Percentiles rank a stretch among this genome's conserved stretches.
Conservation (phyloP, 192 early-diverging fungal genomes). For the Linnemannia hyalina region DNA sequence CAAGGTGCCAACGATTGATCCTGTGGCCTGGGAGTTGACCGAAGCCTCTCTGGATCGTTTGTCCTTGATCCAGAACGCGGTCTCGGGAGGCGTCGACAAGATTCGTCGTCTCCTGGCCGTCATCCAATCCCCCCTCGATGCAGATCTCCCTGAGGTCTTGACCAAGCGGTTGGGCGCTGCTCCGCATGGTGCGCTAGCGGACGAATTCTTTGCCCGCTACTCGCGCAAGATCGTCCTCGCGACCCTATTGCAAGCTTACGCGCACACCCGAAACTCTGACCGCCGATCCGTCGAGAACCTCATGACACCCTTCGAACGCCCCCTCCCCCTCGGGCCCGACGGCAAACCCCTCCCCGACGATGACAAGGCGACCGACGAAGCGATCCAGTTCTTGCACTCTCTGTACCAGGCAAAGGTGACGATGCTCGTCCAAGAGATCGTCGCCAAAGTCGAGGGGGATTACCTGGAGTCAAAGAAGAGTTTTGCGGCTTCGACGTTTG, state of each 20-base stretch:
- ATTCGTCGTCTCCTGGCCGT: constrained; percentile 43
- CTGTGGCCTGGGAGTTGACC: constrained; percentile 21
- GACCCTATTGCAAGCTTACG: constrained; percentile 53
- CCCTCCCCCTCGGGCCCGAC: neutral
- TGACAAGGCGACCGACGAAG: constrained; percentile 2
- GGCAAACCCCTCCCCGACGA: neutral
- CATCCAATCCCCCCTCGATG: constrained; percentile 15
- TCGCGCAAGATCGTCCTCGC: constrained; percentile 50
- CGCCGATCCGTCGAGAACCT: constrained; percentile 40
- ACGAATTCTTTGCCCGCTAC: constrained; percentile 46
- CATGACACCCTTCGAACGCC: constrained; percentile 49
- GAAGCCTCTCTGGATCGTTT: constrained; percentile 25
- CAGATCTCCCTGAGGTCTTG: constrained; percentile 2
- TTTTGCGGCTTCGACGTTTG: constrained; percentile 33
- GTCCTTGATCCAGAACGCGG: constrained; percentile 29
- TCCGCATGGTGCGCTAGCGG: neutral
- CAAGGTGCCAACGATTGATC: constrained; percentile 27
- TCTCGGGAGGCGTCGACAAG: constrained; percentile 37
- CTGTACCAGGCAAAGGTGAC: constrained; percentile 41
- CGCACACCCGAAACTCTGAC: constrained; percentile 54
- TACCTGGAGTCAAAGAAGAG: constrained; percentile 28
- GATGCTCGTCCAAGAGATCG: constrained; percentile 24
- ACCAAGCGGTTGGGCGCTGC: neutral
- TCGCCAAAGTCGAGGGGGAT: constrained; percentile 17
- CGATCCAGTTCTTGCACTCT: constrained; percentile 23